Evolutionary conservation across 2,329 filamentous ascomycete species (phyloP), one percentile per base, ranked within the genome.

Genomic region (Diaporthe ampelina): DNA sequence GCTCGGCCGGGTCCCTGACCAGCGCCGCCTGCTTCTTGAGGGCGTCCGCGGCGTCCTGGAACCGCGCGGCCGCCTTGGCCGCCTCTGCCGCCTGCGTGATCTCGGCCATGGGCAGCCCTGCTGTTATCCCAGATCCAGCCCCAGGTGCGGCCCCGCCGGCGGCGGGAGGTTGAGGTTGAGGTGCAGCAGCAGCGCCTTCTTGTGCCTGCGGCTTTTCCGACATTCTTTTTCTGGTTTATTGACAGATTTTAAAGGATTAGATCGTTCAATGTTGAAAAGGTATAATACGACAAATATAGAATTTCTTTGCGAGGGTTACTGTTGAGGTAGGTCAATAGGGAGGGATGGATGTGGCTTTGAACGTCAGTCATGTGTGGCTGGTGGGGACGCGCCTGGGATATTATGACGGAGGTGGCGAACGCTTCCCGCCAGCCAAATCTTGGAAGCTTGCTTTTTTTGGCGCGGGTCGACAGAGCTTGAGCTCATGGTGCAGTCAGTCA

Each of bases 1-100:
- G 72, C 54, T 74, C 74, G 5, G 45, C 74, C 6, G 74, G 72
- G 45, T 75, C 74, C 26, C 52, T 48, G 13, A 58, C 74, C 1
- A 75, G 57, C 7, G 68, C 48, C 3, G 74, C 74, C 43, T 75
- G 72, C 48, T 74, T 74, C 59, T 75, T 75, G 48, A 75, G 72
- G 7, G 72, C 43, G 24, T 75, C 74, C 6, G 74, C 74, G n/a
- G 72, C 74, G 57, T 75, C 74, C 15, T 75, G 74, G 32, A 75
- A 75, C 8, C 72, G 26, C n/a, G 48, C 24, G 3, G 74, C 74
- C 21, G 74, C 72, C 19, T 75, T 73, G 32, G 72, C 74, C 2
- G 74, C 72, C 54, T 75, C 72, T 35, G 73, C 52, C 0, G 72
- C 74, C 48, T 68, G 52, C 15, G 58, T 32, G n/a, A 75, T 56